Percentiles rank a stretch among this genome's conserved stretches.
Conservation (phyloP, 805 yeast species). For the Candida chilensis region DNA sequence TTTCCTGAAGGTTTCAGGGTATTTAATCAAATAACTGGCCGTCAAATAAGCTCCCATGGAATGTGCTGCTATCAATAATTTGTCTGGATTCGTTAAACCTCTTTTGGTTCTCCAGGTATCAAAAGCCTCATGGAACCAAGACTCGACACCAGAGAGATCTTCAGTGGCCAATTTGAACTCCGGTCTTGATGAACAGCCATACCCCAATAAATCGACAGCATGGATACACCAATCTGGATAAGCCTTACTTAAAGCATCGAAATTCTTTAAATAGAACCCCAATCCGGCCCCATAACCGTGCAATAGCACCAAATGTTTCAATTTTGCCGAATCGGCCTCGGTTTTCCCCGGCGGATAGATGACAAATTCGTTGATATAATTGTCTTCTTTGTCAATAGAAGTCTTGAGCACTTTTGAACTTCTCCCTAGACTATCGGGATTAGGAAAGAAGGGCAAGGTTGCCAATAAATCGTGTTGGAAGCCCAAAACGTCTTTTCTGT, state of each 20-base stretch:
- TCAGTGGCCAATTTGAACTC: conserved; percentile 37
- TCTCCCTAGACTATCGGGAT: conserved; percentile 16
- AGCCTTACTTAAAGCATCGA: conserved; percentile 13
- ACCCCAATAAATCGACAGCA: conserved; percentile 83
- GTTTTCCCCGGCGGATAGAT: conserved; percentile 20
- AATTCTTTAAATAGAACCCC: conserved; percentile 32
- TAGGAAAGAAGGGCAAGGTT: conserved; percentile 36
- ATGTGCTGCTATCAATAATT: conserved; percentile 67
- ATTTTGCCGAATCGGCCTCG: conserved; percentile 7
- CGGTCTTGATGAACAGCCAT: conserved; percentile 84
- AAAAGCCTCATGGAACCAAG: conserved; percentile 57
- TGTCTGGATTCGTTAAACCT: conserved; percentile 25
- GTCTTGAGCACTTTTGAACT: conserved; percentile 21
- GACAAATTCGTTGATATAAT: conserved; percentile 29
- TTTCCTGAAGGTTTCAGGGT: conserved; percentile 55
- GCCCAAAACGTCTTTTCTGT: conserved; percentile 22
- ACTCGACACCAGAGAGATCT: conserved; percentile 41
- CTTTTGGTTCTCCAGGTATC: conserved; percentile 51
- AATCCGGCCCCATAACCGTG: conserved; percentile 38
- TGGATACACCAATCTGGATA: conserved; percentile 56
- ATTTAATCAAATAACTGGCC: conserved; percentile 52
- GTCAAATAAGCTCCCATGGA: conserved; percentile 88
- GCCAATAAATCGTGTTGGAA: conserved; percentile 38
- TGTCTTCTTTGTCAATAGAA: conserved; percentile 15
- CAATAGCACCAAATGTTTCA: conserved; percentile 29